Conservation (phyloP, 441 rosid genomes). For the Isatis lusitanica region DNA sequence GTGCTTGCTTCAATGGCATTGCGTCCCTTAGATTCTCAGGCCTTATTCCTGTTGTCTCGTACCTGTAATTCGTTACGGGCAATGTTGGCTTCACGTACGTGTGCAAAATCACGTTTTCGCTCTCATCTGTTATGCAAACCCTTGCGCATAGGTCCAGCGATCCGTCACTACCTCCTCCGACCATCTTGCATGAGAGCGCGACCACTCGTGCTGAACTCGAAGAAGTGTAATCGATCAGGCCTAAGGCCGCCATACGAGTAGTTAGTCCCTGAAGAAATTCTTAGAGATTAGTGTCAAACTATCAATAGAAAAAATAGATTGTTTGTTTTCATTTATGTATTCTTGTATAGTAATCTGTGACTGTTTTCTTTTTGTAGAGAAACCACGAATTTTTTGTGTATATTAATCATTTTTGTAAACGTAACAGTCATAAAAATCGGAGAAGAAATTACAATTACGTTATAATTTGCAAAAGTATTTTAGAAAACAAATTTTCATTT, state of each 20-base stretch:
- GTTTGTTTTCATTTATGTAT: background rate
- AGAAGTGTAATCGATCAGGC: slow-evolving; percentile 46
- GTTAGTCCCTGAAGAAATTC: slow-evolving; percentile 40
- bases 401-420: too few relatives aligned
- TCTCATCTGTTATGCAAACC: slow-evolving; percentile 68
- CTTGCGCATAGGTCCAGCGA: slow-evolving; percentile 70
- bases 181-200: slow-evolving; percentile 79
- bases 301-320: background rate
- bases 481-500: background rate
- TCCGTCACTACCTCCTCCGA: slow-evolving; percentile 84
- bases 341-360: too few relatives aligned
- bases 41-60: slow-evolving; percentile 70
- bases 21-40: slow-evolving; percentile 62
- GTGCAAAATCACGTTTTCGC: slow-evolving; percentile 66
- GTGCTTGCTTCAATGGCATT: slow-evolving; percentile 62
- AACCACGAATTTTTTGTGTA: too few relatives aligned
- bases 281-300: background rate
- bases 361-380: too few relatives aligned
- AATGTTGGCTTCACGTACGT: slow-evolving; percentile 63
- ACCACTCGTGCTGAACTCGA: slow-evolving; percentile 55
- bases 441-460: too few relatives aligned
- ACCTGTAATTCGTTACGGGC: slow-evolving; percentile 66
- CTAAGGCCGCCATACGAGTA: slow-evolving; percentile 50
- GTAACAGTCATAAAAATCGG: too few relatives aligned
- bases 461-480: background rate